Base-by-base conservation (phyloP, 2,329 filamentous ascomycete species). In the Chrysoporthe austroafricana region DNA sequence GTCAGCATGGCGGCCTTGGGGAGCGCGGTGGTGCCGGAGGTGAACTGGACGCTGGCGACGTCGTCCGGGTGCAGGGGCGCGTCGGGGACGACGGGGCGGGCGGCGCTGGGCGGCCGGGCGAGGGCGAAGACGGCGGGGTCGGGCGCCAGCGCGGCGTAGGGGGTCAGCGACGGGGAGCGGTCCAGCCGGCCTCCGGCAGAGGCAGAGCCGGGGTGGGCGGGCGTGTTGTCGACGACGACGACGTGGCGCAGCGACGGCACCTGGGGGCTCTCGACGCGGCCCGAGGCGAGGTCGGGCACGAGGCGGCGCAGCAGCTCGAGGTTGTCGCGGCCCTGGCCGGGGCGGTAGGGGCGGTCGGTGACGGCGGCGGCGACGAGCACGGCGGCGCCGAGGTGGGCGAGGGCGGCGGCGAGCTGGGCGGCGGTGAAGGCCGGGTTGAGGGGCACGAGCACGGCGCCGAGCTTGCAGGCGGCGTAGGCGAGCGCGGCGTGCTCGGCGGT, bases 21-120 rank as follows among this genome's bases (percentile, higher is more conserved):
- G 74, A 87, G 84, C 0, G 92, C 92, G 0, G 96, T 98, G 0
- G 96, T 98, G n/a, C 95, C 96, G 0, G 91, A 95, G 0, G 96
- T 99, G 81, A 98, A 98, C 78, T 98, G 95, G 71, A 98, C 97
- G 76, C 97, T 98, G 72, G 96, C 90, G 2, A 91, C 88, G 62
- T 98, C 95, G 69, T 86, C 77, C 0, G 88, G 83, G 18, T 82
- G 72, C 1, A 90, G 82, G 0, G 81, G 80, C 34, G 77, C 66
- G 64, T 85, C 82, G 0, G 85, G 84, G 26, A 70, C 74, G 1
- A 88, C 73, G 2, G 76, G 21, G 0, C 73, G 68, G 2, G 74
- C 71, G 0, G 78, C 77, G 18, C 76, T 72, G 43, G 57, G 43
- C 32, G 26, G 26, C 26, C 2, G 26, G 26, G 26, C 26, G 26